Evolutionary conservation across 2,329 filamentous ascomycete species (phyloP), one percentile per base, ranked within the genome.

Genomic region (Xylaria multiplex): DNA sequence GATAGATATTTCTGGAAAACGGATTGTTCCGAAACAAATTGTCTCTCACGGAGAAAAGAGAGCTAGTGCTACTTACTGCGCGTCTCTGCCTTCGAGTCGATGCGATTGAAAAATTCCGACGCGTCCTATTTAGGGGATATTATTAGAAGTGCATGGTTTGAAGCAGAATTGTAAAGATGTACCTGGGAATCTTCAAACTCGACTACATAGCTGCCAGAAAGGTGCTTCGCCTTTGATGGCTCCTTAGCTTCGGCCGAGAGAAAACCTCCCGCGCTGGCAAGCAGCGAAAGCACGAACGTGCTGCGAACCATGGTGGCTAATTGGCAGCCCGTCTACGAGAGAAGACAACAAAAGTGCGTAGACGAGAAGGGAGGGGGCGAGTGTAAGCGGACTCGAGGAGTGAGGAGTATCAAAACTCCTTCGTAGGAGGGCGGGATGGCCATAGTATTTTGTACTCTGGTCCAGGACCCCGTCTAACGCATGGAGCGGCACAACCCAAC

Each of bases 141-240:
- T 6, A 50, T 54, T 16, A 63, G 70, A 68, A 55, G 61, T 35
- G 65, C 32, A 62, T 9, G 27, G 1, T 24, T 14, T 46, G n/a
- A 19, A 53, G 37, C 13, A 9, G 13, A 37, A 37, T 43, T 27
- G 30, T 30, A 32, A 48, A 24, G 45, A 73, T 79, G 71, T 75
- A 86, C 84, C 71, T 83, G 76, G 7, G 79, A 78, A 22, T 84
- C 81, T 52, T 85, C 81, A 58, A 86, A 83, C 69, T 87, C 84
- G 64, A 87, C 79, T 68, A 87, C 83, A 75, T 82, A 87, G 27
- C 81, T 81, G 22, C 84, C 83, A 0, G 81, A 77, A 13, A 86
- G 71, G 46, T 79, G 70, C 35, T 62, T 74, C 45, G 70, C 66
- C 62, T 68, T 37, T 30, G 64, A 54, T 22, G 52, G 42, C 58